Conservation (phyloP, 2,329 filamentous ascomycete genomes). For the Talaromyces sp. region DNA sequence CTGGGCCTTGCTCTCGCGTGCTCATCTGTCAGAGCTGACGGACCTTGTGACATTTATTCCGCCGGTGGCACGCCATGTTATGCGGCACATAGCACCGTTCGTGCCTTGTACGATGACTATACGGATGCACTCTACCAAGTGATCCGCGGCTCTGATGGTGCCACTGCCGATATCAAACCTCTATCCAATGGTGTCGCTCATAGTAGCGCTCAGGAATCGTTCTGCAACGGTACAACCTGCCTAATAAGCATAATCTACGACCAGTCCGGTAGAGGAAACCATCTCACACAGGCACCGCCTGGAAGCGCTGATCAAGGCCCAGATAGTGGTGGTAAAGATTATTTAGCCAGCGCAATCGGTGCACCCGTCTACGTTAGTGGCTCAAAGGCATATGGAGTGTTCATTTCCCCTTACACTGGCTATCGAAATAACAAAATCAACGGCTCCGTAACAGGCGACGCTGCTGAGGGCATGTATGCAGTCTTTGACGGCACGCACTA, state of each 20-base stretch:
- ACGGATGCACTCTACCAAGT: conserved; percentile 12
- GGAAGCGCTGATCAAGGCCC: conserved; percentile 14
- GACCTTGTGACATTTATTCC: conserved; percentile 16
- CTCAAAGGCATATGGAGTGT: conserved; percentile 16
- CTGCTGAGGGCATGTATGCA: conserved; percentile 14
- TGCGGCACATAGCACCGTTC: conserved; percentile 16
- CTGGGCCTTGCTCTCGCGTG: background rate
- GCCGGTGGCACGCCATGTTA: conserved; percentile 14
- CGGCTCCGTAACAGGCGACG: conserved; percentile 9
- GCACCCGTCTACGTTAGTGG: conserved; percentile 12
- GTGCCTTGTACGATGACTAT: conserved; percentile 12
- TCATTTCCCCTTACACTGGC: conserved; percentile 13
- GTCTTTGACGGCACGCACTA: conserved; percentile 17
- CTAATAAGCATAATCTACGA: conserved; percentile 18
- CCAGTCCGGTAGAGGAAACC: conserved; percentile 12
- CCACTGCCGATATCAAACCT: conserved; percentile 6
- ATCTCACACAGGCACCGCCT: conserved; percentile 15
- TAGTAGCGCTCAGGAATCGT: conserved; percentile 6
- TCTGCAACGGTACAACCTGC: conserved; percentile 11
- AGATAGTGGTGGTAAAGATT: conserved; percentile 10
- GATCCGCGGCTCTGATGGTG: conserved; percentile 8
- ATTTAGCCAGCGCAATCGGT: conserved; percentile 12
- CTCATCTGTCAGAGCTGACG: background rate
- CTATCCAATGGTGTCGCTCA: conserved; percentile 7
- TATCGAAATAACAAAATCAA: conserved; percentile 11